phyloP scores from a whole-genome alignment of 306 rosid genomes.

The Castanea sativa region DNA sequence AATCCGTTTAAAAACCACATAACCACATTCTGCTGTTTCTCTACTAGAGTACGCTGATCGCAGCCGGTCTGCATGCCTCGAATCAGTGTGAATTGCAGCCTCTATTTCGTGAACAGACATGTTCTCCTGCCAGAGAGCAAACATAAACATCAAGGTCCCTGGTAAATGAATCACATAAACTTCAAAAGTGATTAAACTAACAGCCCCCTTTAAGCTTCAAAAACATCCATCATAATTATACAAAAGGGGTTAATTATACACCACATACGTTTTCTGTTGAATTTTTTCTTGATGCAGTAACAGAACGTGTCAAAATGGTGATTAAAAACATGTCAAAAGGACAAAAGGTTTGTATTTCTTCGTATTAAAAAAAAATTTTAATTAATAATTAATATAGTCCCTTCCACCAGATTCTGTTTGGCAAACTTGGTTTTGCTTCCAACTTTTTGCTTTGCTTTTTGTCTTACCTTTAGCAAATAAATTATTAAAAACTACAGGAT shows the following conservation, averaged over 20 bases:
- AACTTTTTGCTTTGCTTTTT: too few relatives aligned
- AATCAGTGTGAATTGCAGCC: constrained; percentile 87
- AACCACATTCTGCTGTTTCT: constrained; percentile 59
- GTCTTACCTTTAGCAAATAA: too few relatives aligned
- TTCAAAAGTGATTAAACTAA: not conserved
- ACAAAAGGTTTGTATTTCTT: not conserved
- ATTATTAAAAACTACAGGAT: too few relatives aligned
- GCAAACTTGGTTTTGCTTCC: too few relatives aligned
- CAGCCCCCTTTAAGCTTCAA: not conserved
- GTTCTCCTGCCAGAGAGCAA: constrained; percentile 57
- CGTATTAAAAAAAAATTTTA: not conserved
- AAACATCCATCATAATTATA: not conserved
- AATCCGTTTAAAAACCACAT: constrained; percentile 56
- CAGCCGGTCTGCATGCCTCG: constrained; percentile 86
- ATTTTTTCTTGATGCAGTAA: not conserved
- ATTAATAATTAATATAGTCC: not conserved
- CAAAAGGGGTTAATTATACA: not conserved
- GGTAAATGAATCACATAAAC: not conserved
- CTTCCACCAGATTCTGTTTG: too few relatives aligned
- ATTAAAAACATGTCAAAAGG: not conserved
- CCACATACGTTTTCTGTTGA: not conserved
- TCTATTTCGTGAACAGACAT: constrained; percentile 76
- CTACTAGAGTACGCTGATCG: constrained; percentile 67
- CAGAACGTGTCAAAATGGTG: not conserved
- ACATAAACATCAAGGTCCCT: not conserved